Base-by-base conservation (phyloP, 257 asterid species). In the Nemophila menziesii region DNA sequence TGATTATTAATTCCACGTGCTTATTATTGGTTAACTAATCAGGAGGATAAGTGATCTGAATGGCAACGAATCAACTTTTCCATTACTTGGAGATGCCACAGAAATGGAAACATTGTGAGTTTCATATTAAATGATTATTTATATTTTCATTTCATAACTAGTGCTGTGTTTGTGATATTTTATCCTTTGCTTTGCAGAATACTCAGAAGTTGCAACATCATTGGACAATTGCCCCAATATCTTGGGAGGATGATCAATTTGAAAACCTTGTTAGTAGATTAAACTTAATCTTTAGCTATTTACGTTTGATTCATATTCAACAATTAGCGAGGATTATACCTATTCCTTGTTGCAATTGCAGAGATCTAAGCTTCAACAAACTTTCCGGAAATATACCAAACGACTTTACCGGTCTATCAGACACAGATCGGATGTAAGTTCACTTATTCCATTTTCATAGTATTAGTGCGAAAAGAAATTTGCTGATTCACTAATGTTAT, bases 11-110 rank as follows among this genome's bases (percentile, higher is more conserved):
- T 39, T 26, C 46, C 5, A 1, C 6, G 8, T 20, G n/a, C 12
- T 9, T 49, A 16, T 17, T n/a, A 13, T 50, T 41, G 38, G 39
- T 58, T 37, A 3, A 12, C 33, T 56, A 41, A 49, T 66, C 83
- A 82, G 94, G 79, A 75, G 86, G 64, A 70, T 82, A 39, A 75
- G 81, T 46, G 94, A 82, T 60, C 56, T 82, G 78, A 66, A 29
- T 13, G 92, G 84, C 42, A 73, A 66, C 36, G 73, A 33, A 12
- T 67, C 92, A 13, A 43, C 60, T 54, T 75, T 82, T 51, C 94
- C 86, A 20, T 40, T 51, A 49, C 62, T 82, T 20, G 45, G 44
- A 27, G 34, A 48, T 34, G 47, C 55, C 14, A 55, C 14, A 22
- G 59, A 41, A 20, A 53, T 82, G 36, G 58, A 51, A 63, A 66